Evolutionary conservation across 1,284 basidiomycete species (phyloP).

Genomic region (Leccinum griseonigrum): DNA sequence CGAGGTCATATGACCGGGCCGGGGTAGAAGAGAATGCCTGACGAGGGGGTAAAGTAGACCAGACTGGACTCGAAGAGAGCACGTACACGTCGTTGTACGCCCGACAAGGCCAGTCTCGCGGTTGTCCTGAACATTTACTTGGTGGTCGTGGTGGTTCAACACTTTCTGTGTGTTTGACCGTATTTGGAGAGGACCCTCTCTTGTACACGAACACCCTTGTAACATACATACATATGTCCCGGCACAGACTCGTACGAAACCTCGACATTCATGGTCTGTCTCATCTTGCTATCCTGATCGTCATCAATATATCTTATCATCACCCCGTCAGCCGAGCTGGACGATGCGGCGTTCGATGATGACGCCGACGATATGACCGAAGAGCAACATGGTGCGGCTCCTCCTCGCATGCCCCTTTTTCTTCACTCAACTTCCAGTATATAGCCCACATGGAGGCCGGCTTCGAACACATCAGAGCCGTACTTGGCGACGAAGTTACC

Average conservation of each 20-base stretch:
- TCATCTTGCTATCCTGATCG: conserved; percentile 10
- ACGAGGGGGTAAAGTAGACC: background rate
- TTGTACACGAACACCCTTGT: background rate
- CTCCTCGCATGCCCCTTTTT: background rate
- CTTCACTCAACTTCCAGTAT: conserved; percentile 2
- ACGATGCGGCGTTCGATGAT: conserved; percentile 69
- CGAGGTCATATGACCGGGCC: conserved; percentile 54
- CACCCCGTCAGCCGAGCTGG: conserved; percentile 60
- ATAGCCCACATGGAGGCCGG: conserved; percentile 74
- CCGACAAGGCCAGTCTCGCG: conserved; percentile 43
- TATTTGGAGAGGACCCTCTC: conserved; percentile 18
- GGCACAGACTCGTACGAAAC: conserved; percentile 90
- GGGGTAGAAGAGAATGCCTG: conserved; percentile 71
- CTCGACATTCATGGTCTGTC: conserved; percentile 78
- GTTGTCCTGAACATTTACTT: conserved; percentile 44
- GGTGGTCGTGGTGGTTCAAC: background rate
- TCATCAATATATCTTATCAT: conserved; percentile 1
- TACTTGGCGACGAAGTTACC: conserved; percentile 64
- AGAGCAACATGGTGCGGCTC: conserved; percentile 60
- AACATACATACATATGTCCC: conserved; percentile 55
- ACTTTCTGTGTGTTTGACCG: conserved; percentile 20
- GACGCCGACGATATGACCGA: conserved; percentile 71
- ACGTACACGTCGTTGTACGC: conserved; percentile 50
- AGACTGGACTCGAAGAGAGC: background rate
- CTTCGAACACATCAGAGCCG: conserved; percentile 61